Percentiles rank a stretch among this genome's conserved stretches.
Conservation (phyloP, 2,329 filamentous ascomycete species). For the Epichloe elymi region DNA sequence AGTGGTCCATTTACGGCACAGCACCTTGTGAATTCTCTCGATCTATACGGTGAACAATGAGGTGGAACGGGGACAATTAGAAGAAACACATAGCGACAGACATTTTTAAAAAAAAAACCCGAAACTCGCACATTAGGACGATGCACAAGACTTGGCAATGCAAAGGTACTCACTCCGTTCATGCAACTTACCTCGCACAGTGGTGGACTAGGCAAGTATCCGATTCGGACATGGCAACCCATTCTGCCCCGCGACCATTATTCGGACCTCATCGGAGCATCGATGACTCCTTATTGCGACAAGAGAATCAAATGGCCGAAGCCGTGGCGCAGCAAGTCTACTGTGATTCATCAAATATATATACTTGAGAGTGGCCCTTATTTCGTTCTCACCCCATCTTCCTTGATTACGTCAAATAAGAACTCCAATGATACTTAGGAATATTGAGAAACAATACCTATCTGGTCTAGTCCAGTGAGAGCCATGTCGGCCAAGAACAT, state of each 20-base stretch:
- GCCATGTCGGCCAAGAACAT: slow-evolving; percentile 40
- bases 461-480: slow-evolving; percentile 11
- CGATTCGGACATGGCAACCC: neutral
- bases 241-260: neutral
- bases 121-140: too few relatives aligned
- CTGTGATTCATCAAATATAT: neutral
- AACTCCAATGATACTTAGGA: slow-evolving; percentile 15
- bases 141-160: neutral
- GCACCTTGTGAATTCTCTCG: too few relatives aligned
- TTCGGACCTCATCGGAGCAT: neutral
- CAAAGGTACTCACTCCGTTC: neutral
- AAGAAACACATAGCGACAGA: neutral
- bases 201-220: neutral
- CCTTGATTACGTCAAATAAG: neutral
- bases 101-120: too few relatives aligned
- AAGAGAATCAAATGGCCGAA: too few relatives aligned
- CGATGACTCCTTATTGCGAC: slow-evolving; percentile 4
- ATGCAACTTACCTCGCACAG: slow-evolving; percentile 1
- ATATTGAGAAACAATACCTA: slow-evolving; percentile 11
- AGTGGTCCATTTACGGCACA: too few relatives aligned
- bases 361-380: too few relatives aligned
- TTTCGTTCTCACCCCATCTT: neutral
- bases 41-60: neutral
- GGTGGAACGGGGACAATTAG: neutral
- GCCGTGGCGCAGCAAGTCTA: slow-evolving; percentile 2